These are phyloP conservation scores for Kurtzmaniella natalensis DNA, from an alignment of 1,139 yeast species.

Conservation along the genomic window DNA sequence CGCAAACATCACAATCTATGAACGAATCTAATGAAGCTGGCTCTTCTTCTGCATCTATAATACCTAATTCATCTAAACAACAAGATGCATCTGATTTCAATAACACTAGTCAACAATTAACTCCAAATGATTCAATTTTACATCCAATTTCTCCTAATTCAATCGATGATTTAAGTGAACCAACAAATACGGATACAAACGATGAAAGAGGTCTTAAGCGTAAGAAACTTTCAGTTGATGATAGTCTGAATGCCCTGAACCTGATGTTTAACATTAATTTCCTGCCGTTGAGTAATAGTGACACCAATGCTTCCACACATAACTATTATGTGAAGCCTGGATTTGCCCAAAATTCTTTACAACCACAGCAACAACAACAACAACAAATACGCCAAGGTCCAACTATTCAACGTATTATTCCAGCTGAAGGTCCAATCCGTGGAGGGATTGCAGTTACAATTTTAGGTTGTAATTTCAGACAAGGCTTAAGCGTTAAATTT, in stretches of 20 bases:
- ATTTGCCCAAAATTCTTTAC: conserved; percentile 5
- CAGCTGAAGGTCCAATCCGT: conserved; percentile 89
- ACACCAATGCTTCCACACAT: conserved; percentile 18
- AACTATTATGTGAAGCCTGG: conserved; percentile 5
- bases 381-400: conserved; percentile 32
- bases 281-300: conserved; percentile 44
- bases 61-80: conserved; percentile 3
- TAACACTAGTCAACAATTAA: neutral
- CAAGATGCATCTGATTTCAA: no score
- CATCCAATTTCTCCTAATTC: conserved; percentile 59
- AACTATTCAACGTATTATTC: conserved; percentile 77
- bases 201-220: conserved; percentile 31
- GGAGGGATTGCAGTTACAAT: conserved; percentile 95
- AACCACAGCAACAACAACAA: conserved; percentile 11
- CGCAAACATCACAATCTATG: conserved; percentile 1
- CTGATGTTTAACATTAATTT: conserved; percentile 46
- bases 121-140: conserved; percentile 2
- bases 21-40: conserved; percentile 1
- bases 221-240: conserved; percentile 43
- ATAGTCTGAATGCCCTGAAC: conserved; percentile 34
- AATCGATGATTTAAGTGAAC: conserved; percentile 58
- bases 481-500: conserved; percentile 78
- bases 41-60: conserved; percentile 8
- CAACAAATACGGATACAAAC: conserved; percentile 37
- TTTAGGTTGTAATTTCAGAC: conserved; percentile 79